These are phyloP conservation scores for Irpex lacteus DNA, from an alignment of 1,284 basidiomycete species.

Conservation along the genomic window DNA sequence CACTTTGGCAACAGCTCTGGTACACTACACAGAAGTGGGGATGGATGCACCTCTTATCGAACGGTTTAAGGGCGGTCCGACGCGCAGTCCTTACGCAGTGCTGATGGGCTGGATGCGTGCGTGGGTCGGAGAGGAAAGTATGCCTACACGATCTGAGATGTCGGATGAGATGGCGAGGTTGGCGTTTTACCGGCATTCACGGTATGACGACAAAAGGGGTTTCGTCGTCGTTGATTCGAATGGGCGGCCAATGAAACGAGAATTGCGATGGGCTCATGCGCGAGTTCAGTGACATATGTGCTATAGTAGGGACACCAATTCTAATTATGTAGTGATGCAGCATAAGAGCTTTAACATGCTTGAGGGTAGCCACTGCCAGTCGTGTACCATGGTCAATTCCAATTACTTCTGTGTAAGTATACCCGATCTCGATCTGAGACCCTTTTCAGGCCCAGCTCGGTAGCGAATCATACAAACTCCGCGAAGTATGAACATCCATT, in stretches of 20 bases:
- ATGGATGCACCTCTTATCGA: slow-evolving; percentile 58
- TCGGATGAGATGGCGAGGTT: slow-evolving; percentile 8
- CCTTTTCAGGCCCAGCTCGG: background rate
- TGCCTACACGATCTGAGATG: slow-evolving; percentile 38
- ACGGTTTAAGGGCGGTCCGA: slow-evolving; percentile 29
- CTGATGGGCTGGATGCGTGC: slow-evolving; percentile 60
- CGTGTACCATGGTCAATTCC: too few relatives aligned
- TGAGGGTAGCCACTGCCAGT: too few relatives aligned
- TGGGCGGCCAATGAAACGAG: background rate
- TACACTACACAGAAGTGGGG: slow-evolving; percentile 70
- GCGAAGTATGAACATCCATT: background rate
- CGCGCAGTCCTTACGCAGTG: slow-evolving; percentile 43
- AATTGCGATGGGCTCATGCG: background rate
- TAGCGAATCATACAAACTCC: background rate
- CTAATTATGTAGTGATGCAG: too few relatives aligned
- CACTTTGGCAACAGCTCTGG: slow-evolving; percentile 63
- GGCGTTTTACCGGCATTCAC: slow-evolving; percentile 7
- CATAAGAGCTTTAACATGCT: too few relatives aligned
- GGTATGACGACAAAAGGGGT: background rate
- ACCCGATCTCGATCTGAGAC: too few relatives aligned
- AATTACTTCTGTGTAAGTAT: too few relatives aligned
- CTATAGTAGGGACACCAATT: too few relatives aligned
- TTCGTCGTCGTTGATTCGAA: background rate
- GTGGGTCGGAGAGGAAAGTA: slow-evolving; percentile 58
- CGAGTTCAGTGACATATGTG: background rate